Conservation (phyloP, 169 alveolate genomes). For the Eimeria maxima region DNA sequence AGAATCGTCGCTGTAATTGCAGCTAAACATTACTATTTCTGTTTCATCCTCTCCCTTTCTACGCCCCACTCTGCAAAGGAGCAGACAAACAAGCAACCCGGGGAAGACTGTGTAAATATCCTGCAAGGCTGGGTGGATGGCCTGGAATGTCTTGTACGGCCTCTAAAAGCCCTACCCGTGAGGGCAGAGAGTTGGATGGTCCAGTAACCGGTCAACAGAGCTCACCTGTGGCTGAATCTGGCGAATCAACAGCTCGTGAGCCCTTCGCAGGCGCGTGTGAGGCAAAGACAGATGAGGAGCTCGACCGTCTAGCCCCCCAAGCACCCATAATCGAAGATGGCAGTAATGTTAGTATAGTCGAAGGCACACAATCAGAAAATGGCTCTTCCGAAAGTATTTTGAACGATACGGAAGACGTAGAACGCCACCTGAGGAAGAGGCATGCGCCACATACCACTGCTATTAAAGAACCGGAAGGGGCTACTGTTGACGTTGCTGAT, state of each 20-base stretch:
- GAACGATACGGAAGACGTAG: background rate
- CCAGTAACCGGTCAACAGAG: background rate
- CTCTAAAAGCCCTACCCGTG: background rate
- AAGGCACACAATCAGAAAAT: background rate
- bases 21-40: background rate
- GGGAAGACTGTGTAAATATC: background rate
- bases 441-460: background rate
- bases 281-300: background rate
- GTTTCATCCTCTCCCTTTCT: background rate
- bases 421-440: background rate
- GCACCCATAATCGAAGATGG: background rate
- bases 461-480: background rate
- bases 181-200: background rate
- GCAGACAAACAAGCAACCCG: too few species aligned
- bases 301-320: background rate
- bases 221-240: background rate
- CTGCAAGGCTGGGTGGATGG: background rate
- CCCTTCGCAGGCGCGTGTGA: background rate
- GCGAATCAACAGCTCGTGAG: background rate
- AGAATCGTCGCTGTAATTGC: background rate
- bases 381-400: background rate
- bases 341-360: too few species aligned
- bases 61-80: background rate
- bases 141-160: conserved; percentile 2
- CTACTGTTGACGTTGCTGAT: background rate